Percentiles rank a stretch among this genome's conserved stretches.
Conservation (phyloP, 176 grass and related monocot species). For the Oryza coarctata region DNA sequence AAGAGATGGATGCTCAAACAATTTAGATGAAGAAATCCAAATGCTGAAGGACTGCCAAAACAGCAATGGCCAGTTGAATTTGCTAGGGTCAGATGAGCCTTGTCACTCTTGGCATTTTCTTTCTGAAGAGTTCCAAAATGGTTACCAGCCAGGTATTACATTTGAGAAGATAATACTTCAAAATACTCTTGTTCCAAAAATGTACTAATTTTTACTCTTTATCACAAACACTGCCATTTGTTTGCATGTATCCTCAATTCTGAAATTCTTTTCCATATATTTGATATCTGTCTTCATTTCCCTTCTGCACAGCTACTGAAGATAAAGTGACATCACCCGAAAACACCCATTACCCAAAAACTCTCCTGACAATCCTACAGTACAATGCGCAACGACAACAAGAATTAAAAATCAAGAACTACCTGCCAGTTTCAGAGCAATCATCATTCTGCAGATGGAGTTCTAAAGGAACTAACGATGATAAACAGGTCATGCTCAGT, state of each 20-base stretch:
- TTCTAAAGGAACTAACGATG: conserved; percentile 4
- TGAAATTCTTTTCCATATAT: not conserved
- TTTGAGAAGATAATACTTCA: not conserved
- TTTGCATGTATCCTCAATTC: not conserved
- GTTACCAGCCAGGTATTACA: conserved; percentile 49
- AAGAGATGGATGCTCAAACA: conserved; percentile 56
- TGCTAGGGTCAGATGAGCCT: conserved; percentile 37
- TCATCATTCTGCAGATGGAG: conserved; percentile 74
- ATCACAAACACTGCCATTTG: not conserved
- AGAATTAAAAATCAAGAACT: conserved; percentile 5
- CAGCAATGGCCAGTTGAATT: conserved; percentile 12
- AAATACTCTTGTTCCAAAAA: not conserved
- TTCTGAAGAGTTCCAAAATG: conserved; percentile 47
- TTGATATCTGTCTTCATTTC: not conserved
- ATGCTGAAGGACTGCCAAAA: conserved; percentile 40
- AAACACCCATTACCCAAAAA: conserved; percentile 67
- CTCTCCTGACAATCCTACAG: conserved; percentile 56
- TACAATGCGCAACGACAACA: conserved; percentile 29
- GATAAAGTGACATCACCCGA: conserved; percentile 57
- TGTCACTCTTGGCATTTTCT: conserved; percentile 53
- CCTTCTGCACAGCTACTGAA: conserved; percentile 31
- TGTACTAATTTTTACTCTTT: not conserved
- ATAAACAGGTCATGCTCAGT: conserved; percentile 1
- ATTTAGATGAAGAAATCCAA: conserved; percentile 46
- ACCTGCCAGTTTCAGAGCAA: conserved; percentile 26